Percentiles rank a stretch among this genome's conserved stretches.
Evolutionary conservation across 495 filamentous ascomycete genomes (phyloP).

Genomic region (Aspergillus sclerotiicarbonarius): DNA sequence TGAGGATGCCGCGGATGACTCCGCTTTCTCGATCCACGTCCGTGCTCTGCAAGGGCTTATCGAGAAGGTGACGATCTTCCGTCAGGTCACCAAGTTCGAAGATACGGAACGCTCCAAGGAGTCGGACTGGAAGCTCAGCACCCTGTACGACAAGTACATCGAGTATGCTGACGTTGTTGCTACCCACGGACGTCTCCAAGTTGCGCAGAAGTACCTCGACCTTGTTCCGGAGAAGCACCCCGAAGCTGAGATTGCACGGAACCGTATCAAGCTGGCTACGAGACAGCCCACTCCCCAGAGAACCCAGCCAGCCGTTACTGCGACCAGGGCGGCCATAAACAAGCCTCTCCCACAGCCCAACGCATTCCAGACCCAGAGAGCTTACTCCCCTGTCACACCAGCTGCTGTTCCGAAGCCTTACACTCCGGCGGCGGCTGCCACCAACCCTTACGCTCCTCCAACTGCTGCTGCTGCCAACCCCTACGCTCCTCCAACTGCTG

Average conservation of each 20-base stretch:
- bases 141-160: slow-evolving; percentile 90
- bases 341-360: slow-evolving; percentile 43
- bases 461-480: slow-evolving; percentile 27
- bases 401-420: slow-evolving; percentile 26
- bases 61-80: slow-evolving; percentile 97
- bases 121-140: slow-evolving; percentile 83
- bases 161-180: slow-evolving; percentile 97
- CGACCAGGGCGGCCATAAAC: slow-evolving; percentile 22
- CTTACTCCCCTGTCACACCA: slow-evolving; percentile 32
- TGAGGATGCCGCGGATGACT: slow-evolving; percentile 63
- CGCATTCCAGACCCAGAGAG: slow-evolving; percentile 39
- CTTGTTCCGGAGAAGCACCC: slow-evolving; percentile 83
- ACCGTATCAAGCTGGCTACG: slow-evolving; percentile 82
- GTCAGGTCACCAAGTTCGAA: slow-evolving; percentile 85
- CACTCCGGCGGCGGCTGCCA: slow-evolving; percentile 20
- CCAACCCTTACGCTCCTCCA: slow-evolving; percentile 23
- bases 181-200: slow-evolving; percentile 78
- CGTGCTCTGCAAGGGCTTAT: slow-evolving; percentile 87
- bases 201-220: slow-evolving; percentile 88
- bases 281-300: slow-evolving; percentile 57
- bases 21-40: slow-evolving; percentile 89
- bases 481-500: slow-evolving; percentile 34
- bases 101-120: slow-evolving; percentile 68
- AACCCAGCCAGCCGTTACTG: slow-evolving; percentile 29
- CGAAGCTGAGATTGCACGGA: slow-evolving; percentile 82